These are phyloP conservation scores for Eruca vesicaria DNA, from an alignment of 441 rosid species.

Conservation along the genomic window DNA sequence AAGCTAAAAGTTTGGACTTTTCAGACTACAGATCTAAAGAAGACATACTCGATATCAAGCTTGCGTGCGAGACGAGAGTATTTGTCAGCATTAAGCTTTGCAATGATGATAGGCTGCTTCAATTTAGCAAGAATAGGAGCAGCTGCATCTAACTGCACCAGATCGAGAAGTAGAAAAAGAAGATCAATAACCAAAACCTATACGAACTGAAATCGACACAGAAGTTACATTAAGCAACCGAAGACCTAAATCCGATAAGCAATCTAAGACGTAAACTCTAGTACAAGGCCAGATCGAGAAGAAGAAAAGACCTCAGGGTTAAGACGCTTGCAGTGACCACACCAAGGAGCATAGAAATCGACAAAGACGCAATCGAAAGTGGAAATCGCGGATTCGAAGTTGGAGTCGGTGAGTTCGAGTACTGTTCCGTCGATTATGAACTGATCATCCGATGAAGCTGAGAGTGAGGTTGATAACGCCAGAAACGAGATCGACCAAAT, in stretches of 20 bases:
- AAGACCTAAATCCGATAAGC: not conserved
- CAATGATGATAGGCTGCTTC: slow-evolving; percentile 65
- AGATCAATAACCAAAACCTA: not conserved
- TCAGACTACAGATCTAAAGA: not conserved
- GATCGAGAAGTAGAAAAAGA: not conserved
- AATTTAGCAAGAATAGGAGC: slow-evolving; percentile 66
- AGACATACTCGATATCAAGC: slow-evolving; percentile 66
- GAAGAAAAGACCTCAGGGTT: slow-evolving; percentile 61
- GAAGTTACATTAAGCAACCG: not conserved
- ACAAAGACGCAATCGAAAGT: slow-evolving; percentile 70
- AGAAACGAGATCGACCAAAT: slow-evolving; percentile 22
- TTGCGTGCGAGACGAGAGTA: slow-evolving; percentile 60
- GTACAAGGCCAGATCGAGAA: not conserved
- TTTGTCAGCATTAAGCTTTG: slow-evolving; percentile 81
- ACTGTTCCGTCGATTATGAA: slow-evolving; percentile 60
- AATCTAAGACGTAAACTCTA: not conserved
- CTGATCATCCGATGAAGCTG: slow-evolving; percentile 25
- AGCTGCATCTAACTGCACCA: slow-evolving; percentile 72
- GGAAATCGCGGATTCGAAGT: slow-evolving; percentile 72
- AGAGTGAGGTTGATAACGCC: slow-evolving; percentile 16
- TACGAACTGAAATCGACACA: not conserved
- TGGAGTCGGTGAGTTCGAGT: slow-evolving; percentile 77
- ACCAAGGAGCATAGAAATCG: slow-evolving; percentile 96
- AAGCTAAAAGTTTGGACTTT: not conserved
- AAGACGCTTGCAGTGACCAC: slow-evolving; percentile 94